These are phyloP conservation scores for Apophysomyces ossiformis DNA, from an alignment of 371 early-diverging fungal species.

Conservation along the genomic window DNA sequence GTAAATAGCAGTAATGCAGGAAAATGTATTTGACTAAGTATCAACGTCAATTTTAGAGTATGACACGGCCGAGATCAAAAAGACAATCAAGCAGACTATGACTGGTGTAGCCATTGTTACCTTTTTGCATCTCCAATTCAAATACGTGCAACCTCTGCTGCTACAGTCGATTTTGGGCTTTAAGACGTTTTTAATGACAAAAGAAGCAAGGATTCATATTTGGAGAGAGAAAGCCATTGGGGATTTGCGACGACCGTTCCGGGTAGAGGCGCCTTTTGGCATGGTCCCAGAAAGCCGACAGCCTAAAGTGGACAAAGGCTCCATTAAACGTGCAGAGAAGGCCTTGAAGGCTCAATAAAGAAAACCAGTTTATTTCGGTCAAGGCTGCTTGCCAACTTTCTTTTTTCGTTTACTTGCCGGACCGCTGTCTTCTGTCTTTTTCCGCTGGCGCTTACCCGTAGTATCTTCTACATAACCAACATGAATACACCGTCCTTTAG, in stretches of 20 bases:
- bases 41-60: conserved; percentile 53
- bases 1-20: conserved; percentile 16
- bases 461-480: conserved; percentile 9
- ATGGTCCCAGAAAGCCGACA: conserved; percentile 32
- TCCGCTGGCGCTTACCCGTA: conserved; percentile 25
- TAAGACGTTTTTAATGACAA: conserved; percentile 42
- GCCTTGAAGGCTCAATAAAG: conserved; percentile 51
- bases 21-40: no score
- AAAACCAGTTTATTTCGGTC: conserved; percentile 1
- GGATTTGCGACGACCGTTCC: conserved; percentile 81
- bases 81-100: conserved; percentile 67
- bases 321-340: conserved; percentile 59
- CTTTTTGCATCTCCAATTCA: conserved; percentile 83
- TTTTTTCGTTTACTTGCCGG: conserved; percentile 21
- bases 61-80: conserved; percentile 76
- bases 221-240: conserved; percentile 74
- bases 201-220: conserved; percentile 75
- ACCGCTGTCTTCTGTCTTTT: conserved; percentile 23
- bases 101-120: conserved; percentile 69
- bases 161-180: conserved; percentile 27
- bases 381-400: conserved; percentile 16
- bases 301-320: conserved; percentile 53
- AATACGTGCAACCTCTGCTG: conserved; percentile 79
- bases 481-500: neutral
- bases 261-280: conserved; percentile 66